Evolutionary conservation across 768 basidiomycete species (phyloP), one percentile per base, ranked within the genome.

Genomic region (Hortiboletus flavorubellus): DNA sequence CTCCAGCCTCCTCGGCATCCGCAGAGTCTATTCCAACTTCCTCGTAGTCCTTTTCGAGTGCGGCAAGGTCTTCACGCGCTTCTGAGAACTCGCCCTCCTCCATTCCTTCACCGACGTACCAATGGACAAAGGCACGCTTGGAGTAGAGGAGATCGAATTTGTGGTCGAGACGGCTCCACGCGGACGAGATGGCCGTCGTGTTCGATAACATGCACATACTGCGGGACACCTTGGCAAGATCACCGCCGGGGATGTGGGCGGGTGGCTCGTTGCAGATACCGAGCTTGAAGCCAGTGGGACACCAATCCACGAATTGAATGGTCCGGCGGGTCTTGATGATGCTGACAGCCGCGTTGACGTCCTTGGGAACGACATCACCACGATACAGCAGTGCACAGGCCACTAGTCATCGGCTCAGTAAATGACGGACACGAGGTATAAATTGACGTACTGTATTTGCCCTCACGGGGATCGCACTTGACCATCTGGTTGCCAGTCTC

Each of bases 11-110:
- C 68, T 83, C 78, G 16, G 58, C 75, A 39, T 80, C 78, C 5
- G 77, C 80, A 40, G 79, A 79, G 66, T 76, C 75, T 30, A 75
- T 77, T 49, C 85, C 82, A 61, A 87, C 93, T 71, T 97, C 92
- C 71, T 93, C 91, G 65, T 93, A 94, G 62, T 93, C 93, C 74
- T 93, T 97, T 80, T 98, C 96, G 52, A 99, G 85, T n/a, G 96
- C 96, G n/a, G 96, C 97, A 54, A 99, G 87, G 72, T 99, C 96
- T 77, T 99, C 97, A 56, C 96, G 89, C 18, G 96, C 96, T 78
- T 98, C 96, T 18, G 93, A 95, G 78, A 98, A 98, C 77, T 99
- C 96, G 71, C 96, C 96, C 82, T 88, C 85, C 70, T 88, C 84
- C 85, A 88, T 89, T 68, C 86, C 85, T 71, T 88, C 85, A 57